Base-by-base conservation (phyloP, 2,329 filamentous ascomycete species). In the Leptographium procerum region DNA sequence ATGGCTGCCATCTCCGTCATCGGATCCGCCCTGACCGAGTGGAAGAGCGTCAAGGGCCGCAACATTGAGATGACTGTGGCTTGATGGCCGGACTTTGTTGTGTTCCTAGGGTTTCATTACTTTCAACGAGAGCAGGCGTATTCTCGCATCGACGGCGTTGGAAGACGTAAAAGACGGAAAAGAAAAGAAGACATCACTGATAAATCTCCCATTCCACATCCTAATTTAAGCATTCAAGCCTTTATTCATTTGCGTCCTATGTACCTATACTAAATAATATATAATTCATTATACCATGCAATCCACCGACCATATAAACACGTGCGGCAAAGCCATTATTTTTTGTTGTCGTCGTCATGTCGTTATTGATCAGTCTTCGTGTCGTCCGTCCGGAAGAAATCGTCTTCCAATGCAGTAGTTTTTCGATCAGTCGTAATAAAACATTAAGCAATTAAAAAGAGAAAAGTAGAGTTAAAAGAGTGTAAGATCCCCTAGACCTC, bases 41-140 rank as follows among this genome's bases (percentile, higher is more conserved):
- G 71, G 71, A 72, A 71, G 67, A 76, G 71, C 60, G 72, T 78
- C 28, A 77, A 77, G 63, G 74, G 57, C 50, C 60, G 60, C 56
- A 57, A 60, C 1, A 24, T 62, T 3, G 57, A 62, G 60, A 33
- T 19, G n/a, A 56, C 19, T 55, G 47, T 40, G 36, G 36, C 57
- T 5, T 48, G 24, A 48, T n/a, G n/a, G 24, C 10, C n/a, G n/a
- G 8, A 6, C 26, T 24, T 10, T 7, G 24, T 8, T 22, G 1
- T 24, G 9, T 16, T n/a, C n/a, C n/a, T n/a, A n/a, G n/a, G n/a
- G n/a, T n/a, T n/a, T n/a, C n/a, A n/a, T n/a, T n/a, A n/a, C n/a
- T n/a, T n/a, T n/a, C n/a, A n/a, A n/a, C n/a, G n/a, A n/a, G n/a
- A n/a, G n/a, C n/a, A n/a, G n/a, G n/a, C n/a, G n/a, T n/a, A n/a